phyloP scores from a whole-genome alignment of 768 basidiomycete species.

The Exidia glandulosa region DNA sequence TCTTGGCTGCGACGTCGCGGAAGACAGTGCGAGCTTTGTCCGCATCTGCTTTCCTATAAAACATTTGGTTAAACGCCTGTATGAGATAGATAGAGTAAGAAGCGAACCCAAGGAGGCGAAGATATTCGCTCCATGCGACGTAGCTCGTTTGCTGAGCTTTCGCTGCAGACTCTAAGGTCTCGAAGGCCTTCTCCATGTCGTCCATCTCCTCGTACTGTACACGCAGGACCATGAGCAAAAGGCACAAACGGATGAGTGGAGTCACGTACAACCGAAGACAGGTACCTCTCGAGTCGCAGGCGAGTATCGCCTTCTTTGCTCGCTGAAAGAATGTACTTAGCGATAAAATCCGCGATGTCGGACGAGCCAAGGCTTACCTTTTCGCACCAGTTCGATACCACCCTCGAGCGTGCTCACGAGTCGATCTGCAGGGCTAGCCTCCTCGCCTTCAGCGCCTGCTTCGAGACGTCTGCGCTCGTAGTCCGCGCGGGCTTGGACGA shows the following conservation, averaged over 20 bases:
- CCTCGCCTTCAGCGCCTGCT: slow-evolving; percentile 33
- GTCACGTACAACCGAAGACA: slow-evolving; percentile 56
- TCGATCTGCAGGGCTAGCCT: slow-evolving; percentile 38
- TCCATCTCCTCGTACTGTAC: slow-evolving; percentile 44
- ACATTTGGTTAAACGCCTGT: slow-evolving; percentile 34
- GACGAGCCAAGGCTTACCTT: slow-evolving; percentile 38
- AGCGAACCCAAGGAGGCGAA: slow-evolving; percentile 61
- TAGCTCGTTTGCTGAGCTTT: slow-evolving; percentile 64
- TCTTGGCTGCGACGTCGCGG: slow-evolving; percentile 51
- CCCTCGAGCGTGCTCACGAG: slow-evolving; percentile 50
- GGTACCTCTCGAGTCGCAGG: slow-evolving; percentile 72
- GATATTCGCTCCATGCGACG: slow-evolving; percentile 63
- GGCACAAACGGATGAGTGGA: not conserved
- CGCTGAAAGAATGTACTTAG: slow-evolving; percentile 25
- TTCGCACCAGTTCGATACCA: slow-evolving; percentile 50
- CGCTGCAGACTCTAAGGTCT: slow-evolving; percentile 53
- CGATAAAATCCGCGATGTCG: slow-evolving; percentile 1
- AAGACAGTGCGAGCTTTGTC: slow-evolving; percentile 59
- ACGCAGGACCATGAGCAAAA: slow-evolving; percentile 24
- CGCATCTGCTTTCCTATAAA: slow-evolving; percentile 20
- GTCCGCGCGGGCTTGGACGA: slow-evolving; percentile 54
- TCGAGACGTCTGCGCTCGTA: slow-evolving; percentile 49
- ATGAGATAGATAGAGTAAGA: not conserved
- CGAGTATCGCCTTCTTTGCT: slow-evolving; percentile 62
- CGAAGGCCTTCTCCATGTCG: slow-evolving; percentile 4